Base-by-base conservation (phyloP, 2,329 filamentous ascomycete species). In the Penicillium brevicompactum region DNA sequence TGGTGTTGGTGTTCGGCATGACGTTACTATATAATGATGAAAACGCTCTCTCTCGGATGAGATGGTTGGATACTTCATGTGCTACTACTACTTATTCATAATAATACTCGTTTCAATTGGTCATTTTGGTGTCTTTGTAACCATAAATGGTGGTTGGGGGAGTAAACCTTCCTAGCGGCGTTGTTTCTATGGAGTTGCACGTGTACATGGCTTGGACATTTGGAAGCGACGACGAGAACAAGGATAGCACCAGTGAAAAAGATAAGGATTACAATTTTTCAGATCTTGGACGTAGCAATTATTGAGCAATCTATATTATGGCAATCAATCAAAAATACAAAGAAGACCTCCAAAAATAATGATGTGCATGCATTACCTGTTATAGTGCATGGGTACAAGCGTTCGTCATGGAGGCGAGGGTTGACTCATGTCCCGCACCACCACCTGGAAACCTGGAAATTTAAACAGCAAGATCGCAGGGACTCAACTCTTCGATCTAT, bases 81-180 rank as follows among this genome's bases (percentile, higher is more conserved):
- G 47, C 27, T 51, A 45, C 42, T 45, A 44, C 43, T 48, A 51
- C 30, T 45, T 45, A 53, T 53, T 31, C 34, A 48, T 48, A 51
- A 50, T 54, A 49, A 22, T 34, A 34, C 30, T 50, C 34, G 46
- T 38, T 54, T 49, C 38, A 5, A 32, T 51, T 49, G 4, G 8
- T 47, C 7, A 14, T 16, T 14, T 31, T 22, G 1, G 34, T 24
- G 13, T 24, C 14, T 50, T 34, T 13, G 10, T 10, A 3, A 27
- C 24, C 34, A 6, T 21, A 6, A 22, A 10, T 13, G 14, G 22
- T 22, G 9, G 1, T 13, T 3, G 9, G 21, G 10, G 24, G 24
- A 6, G 8, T 27, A 27, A 27, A 27, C 24, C 24, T 27, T 8
- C 8, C 5, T 6, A 27, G 1, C 5, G 24, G 24, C 5, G 24